Percentiles rank a stretch among this genome's conserved stretches.
Evolutionary conservation across 257 asterid species (phyloP).

Genomic region (Solanum rostratum): DNA sequence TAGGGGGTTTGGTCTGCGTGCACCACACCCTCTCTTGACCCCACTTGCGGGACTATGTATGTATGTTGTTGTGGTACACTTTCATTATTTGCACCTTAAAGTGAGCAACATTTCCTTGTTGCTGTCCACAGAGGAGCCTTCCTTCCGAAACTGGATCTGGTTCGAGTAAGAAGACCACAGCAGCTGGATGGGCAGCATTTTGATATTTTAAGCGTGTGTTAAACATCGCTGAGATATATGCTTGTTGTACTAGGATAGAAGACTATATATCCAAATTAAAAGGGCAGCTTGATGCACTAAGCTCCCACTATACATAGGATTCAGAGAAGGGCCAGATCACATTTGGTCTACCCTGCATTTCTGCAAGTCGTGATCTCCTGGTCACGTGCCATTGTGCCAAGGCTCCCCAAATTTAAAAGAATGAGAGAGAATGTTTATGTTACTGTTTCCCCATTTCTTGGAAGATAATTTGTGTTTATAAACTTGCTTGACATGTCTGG

Average conservation of each 20-base stretch:
- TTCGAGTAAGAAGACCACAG: conserved; percentile 39
- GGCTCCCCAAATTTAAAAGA: background rate
- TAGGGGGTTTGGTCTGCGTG: no score
- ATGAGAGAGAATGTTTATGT: background rate
- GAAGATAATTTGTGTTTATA: background rate
- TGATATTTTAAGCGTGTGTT: conserved; percentile 12
- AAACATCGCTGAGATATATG: conserved; percentile 9
- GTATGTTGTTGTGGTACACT: no score
- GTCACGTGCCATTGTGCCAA: background rate
- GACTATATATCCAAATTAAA: background rate
- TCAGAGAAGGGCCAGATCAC: background rate
- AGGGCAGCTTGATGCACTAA: background rate
- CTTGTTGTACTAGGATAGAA: conserved; percentile 26
- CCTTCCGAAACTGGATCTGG: conserved; percentile 61
- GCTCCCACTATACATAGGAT: background rate
- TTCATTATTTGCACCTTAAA: background rate
- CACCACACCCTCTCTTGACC: no score
- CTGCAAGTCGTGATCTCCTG: background rate
- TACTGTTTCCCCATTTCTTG: background rate
- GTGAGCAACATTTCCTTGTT: background rate
- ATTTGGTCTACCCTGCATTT: background rate
- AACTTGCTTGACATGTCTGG: background rate
- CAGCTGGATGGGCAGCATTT: conserved; percentile 99
- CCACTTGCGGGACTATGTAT: no score
- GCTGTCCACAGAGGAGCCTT: conserved; percentile 61